Evolutionary conservation across 441 rosid species (phyloP), one percentile per base, ranked within the genome.

Genomic region (Aquilaria agallochum): DNA sequence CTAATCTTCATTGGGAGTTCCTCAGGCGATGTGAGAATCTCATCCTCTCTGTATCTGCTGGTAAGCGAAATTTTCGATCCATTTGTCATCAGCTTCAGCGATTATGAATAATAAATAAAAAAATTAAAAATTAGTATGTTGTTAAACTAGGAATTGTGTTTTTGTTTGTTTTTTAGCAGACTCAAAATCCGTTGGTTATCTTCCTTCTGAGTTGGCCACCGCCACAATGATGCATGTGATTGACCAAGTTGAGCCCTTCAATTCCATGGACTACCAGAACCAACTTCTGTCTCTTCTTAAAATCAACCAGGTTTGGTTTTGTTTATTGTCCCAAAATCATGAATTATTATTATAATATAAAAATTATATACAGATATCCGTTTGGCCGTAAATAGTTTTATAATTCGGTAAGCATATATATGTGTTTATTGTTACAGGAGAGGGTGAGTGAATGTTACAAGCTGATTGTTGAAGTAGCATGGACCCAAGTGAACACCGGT

Each of bases 191-290:
- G 77, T 72, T 72, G 60, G 78, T 2, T 82, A 74, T 79, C 88
- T 75, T 11, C 94, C 99, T 20, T 91, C 97, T 53, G 85, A 77
- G 11, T 61, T 94, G 77, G 99, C 97, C 31, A 79, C 99, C 50
- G 94, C 99, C 3, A 80, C 94, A 51, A 91, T 94, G 96, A 78
- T 87, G 89, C 83, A 76, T 68, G 80, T 80, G 63, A 85, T 91
- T 12, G 86, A 83, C 74, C 83, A 86, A 74, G 85, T 89, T 66
- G 91, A 91, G 67, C 83, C 83, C 20, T 60, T 66, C 60, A 78
- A 82, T 57, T 66, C 88, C 62, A 45, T 67, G 57, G 84, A 76
- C 50, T 81, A 83, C 71, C 79, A 86, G 64, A 72, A 74, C 58
- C 89, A 84, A 62, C 95, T 95, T 50, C 82, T 89, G 51, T 63